phyloP scores from a whole-genome alignment of 2,329 filamentous ascomycete species.

The Colletotrichum paranaense region DNA sequence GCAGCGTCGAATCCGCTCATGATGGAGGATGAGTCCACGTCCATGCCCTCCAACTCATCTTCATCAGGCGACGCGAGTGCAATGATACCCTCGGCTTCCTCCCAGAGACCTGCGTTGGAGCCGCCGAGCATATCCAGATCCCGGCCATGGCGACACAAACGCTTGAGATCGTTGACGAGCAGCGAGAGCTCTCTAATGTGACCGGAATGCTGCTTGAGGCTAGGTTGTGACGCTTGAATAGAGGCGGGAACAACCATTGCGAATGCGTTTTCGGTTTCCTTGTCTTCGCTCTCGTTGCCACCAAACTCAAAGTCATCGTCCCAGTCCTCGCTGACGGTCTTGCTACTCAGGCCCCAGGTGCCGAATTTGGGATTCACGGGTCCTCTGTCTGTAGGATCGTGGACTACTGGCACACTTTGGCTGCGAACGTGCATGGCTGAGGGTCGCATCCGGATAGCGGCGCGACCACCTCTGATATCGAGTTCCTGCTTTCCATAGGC shows the following conservation, averaged over 20 bases:
- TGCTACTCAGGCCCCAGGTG: slow-evolving; percentile 84
- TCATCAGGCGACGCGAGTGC: slow-evolving; percentile 80
- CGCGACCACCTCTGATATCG: slow-evolving; percentile 76
- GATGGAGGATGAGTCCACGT: slow-evolving; percentile 50
- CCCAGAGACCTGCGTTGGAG: slow-evolving; percentile 72
- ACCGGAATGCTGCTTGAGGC: slow-evolving; percentile 85
- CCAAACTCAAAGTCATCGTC: slow-evolving; percentile 89
- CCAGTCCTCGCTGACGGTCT: slow-evolving; percentile 87
- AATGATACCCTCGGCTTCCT: slow-evolving; percentile 88
- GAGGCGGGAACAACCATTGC: slow-evolving; percentile 80
- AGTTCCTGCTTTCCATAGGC: slow-evolving; percentile 81
- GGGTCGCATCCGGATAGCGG: slow-evolving; percentile 74
- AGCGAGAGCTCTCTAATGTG: slow-evolving; percentile 84
- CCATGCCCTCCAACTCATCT: slow-evolving; percentile 58
- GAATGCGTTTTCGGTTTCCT: slow-evolving; percentile 50
- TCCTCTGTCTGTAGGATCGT: slow-evolving; percentile 68
- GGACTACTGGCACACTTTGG: slow-evolving; percentile 81
- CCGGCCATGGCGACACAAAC: slow-evolving; percentile 76
- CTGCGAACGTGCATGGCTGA: slow-evolving; percentile 79
- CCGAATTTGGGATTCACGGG: slow-evolving; percentile 76
- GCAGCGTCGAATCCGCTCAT: slow-evolving; percentile 60
- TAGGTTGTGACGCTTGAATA: slow-evolving; percentile 84
- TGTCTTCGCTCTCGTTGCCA: slow-evolving; percentile 53
- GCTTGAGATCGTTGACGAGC: slow-evolving; percentile 85
- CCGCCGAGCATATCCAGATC: slow-evolving; percentile 74